phyloP scores from a whole-genome alignment of 2,329 filamentous ascomycete species.

The Parascedosporium putredinis region DNA sequence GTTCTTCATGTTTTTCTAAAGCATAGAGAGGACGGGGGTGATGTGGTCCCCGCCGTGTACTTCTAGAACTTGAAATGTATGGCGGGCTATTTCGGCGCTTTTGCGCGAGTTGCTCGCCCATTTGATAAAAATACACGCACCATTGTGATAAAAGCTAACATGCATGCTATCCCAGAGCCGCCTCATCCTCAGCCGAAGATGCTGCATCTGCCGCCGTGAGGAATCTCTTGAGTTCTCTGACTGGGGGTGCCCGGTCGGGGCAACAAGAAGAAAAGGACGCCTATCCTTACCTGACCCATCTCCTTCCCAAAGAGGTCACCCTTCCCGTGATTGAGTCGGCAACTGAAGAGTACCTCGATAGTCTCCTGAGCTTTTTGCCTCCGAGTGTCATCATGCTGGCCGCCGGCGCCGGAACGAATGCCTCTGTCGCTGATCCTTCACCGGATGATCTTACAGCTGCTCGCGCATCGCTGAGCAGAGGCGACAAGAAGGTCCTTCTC shows the following conservation, averaged over 20 bases:
- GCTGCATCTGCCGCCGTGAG: constrained; percentile 71
- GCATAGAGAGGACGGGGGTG: constrained; percentile 3
- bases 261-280: constrained; percentile 38
- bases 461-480: constrained; percentile 59
- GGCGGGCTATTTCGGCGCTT: neutral
- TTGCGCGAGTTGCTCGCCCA: neutral
- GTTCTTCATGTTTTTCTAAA: neutral
- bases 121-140: neutral
- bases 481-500: constrained; percentile 71
- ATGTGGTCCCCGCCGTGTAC: constrained; percentile 7
- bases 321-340: constrained; percentile 62
- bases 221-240: constrained; percentile 78
- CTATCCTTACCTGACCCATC: constrained; percentile 77
- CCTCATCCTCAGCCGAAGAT: constrained; percentile 47
- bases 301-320: constrained; percentile 69
- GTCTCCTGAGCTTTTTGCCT: constrained; percentile 68
- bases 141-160: constrained; percentile 7
- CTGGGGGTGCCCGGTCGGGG: constrained; percentile 37
- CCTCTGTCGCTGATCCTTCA: constrained; percentile 54
- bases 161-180: constrained; percentile 36
- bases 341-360: constrained; percentile 58
- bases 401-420: constrained; percentile 45
- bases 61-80: constrained; percentile 7
- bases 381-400: constrained; percentile 67
- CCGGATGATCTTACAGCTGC: constrained; percentile 61